Evolutionary conservation across 169 alveolate species (phyloP), one percentile per base, ranked within the genome.

Genomic region (Miamiensis avidus): DNA sequence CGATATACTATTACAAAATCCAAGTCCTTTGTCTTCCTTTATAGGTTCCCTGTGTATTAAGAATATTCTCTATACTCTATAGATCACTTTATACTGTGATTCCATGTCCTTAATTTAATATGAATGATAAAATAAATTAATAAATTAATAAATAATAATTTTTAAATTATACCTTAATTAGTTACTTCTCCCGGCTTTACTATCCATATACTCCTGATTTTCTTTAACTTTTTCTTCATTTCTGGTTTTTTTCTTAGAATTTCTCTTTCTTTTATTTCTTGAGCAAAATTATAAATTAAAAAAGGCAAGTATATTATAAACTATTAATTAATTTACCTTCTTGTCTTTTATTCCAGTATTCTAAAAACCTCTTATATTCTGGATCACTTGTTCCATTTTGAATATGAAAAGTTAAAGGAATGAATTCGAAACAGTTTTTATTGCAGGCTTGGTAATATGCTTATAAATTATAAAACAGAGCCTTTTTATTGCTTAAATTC

Each of bases 1-100:
- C 95, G 30, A 94, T 91, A 81, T 94, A 94, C 83, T 94, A 83
- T 89, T 91, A 91, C 65, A 92, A 79, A 34, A 89, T 89, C 34
- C 85, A 92, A 6, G 90, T 90, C 30, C 82, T 73, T 34, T 77
- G 31, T 31, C 79, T 31, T 4, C 85, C 89, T 65, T 69, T 78
- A 65, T 65, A 69, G 76, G 82, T 73, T 0, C 73, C 72, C 81
- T 64, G 31, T 11, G 31, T 69, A 0, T 77, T 1, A 31, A 33
- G 31, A 73, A n/a, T 73, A n/a, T 4, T 15, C 25, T 73, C 77
- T 29, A 73, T 73, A 27, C 6, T 73, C 31, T 15, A 33, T 31
- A 77, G 72, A 30, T 29, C 25, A 15, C 0, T 29, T 15, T 76
- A n/a, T 25, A 26, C 82, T 30, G 74, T 27, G 31, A 33, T 29